Evolutionary conservation across 176 grass and related monocot species (phyloP), one percentile per base, ranked within the genome.

Genomic region (Aegilops sharonensis): DNA sequence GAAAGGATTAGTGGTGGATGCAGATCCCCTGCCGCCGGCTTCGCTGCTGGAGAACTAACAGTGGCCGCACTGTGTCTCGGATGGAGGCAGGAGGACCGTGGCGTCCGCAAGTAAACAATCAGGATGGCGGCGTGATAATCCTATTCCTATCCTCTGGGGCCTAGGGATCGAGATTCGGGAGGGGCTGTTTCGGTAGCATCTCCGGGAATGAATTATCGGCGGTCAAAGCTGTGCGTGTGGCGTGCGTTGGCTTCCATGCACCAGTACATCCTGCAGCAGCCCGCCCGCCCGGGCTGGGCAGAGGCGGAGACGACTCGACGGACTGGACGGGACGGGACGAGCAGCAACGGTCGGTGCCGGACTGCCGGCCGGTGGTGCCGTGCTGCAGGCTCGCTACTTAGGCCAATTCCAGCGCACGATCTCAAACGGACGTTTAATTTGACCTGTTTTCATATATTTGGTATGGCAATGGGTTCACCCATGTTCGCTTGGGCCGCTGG

Each of bases 181-280:
- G 29, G 20, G 13, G 35, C 2, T 11, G 43, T 1, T 50, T 6
- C 12, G 9, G 21, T 42, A 15, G 31, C 42, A 18, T 45, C 40
- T 45, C 71, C 15, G 39, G 42, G 73, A 10, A 76, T 40, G 37
- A 2, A 42, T 76, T 74, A 32, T 1, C 73, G 73, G 73, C 45
- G 62, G 62, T 78, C 72, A 88, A 83, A 47, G 62, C 80, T 59
- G 18, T 21, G 18, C 2, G 56, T 21, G 78, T 82, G 78, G 78
- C 86, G 61, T 87, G 70, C 78, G 86, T 59, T 87, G 86, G 62
- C 85, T 25, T 30, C 85, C 57, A 39, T 56, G 78, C 13, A 11
- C 60, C 60, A 30, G 11, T 27, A 29, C 73, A 75, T 43, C 42
- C 42, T 15, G 71, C 69, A 0, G 71, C 40, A 34, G 29, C 31